Evolutionary conservation across 2,329 filamentous ascomycete genomes (phyloP).

Genomic region (Fusarium paranaense): DNA sequence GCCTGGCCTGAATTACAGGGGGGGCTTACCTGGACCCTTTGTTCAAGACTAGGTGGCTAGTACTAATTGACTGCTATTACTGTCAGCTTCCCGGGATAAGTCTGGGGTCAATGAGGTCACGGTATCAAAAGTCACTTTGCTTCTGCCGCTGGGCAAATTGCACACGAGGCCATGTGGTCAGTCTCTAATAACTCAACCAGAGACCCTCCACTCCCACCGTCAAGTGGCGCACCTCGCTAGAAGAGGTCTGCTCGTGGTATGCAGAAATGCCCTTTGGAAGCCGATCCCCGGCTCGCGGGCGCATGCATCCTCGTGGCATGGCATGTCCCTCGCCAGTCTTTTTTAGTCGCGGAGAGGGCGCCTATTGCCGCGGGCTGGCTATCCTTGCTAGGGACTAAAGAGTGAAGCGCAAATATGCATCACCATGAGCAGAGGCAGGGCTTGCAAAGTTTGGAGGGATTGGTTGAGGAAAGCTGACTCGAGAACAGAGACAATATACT

Average conservation of each 20-base stretch:
- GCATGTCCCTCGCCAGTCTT: neutral
- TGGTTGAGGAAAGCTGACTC: neutral
- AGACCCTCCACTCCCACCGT: conserved; percentile 18
- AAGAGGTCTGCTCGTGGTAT: neutral
- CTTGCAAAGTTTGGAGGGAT: neutral
- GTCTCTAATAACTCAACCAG: neutral
- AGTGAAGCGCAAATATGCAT: conserved; percentile 8
- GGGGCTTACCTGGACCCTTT: neutral
- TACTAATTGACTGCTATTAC: neutral
- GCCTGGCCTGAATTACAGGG: neutral
- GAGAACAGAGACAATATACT: conserved; percentile 2
- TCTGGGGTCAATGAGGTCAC: neutral
- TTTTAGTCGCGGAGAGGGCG: conserved; percentile 7
- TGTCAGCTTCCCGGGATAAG: conserved; percentile 1
- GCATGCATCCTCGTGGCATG: conserved; percentile 5
- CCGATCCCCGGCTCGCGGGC: conserved; percentile 10
- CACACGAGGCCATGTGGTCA: conserved; percentile 10
- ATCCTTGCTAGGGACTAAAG: conserved; percentile 1
- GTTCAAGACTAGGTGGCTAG: neutral
- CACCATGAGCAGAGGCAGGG: neutral
- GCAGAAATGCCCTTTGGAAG: neutral
- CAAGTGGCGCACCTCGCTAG: conserved; percentile 24
- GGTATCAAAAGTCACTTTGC: conserved; percentile 13
- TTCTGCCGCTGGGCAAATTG: conserved; percentile 20
- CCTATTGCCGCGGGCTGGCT: conserved; percentile 7